Evolutionary conservation across 23 red algal species (phyloP), one percentile per base, ranked within the genome.

Genomic region (Chondrus crispus): DNA sequence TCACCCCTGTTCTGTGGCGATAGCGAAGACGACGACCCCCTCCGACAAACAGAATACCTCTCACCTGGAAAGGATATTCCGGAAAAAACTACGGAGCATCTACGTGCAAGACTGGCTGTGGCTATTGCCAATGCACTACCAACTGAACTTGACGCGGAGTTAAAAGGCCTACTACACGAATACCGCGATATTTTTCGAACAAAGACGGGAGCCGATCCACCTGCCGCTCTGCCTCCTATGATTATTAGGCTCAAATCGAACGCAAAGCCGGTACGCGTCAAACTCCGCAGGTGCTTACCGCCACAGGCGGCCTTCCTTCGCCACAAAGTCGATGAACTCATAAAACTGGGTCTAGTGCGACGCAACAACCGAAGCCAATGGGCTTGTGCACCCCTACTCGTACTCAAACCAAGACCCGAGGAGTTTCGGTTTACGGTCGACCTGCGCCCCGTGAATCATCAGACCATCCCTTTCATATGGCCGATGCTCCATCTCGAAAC

Each of bases 391-490:
- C 68, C 83, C 22, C 39, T 87, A 33, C 16, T 87, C 10, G 83
- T 70, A 2, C 44, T 63, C 2, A 69, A 87, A 37, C 33, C 40
- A 20, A n/a, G 42, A 12, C 6, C 35, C 19, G 83, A 46, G 6
- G n/a, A 52, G 6, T 76, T 46, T 20, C 44, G 6, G 5, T 4
- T 76, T 11, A 76, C 28, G 7, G 44, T 37, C n/a, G 28, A 40
- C 39, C 19, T 46, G 28, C 7, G 71, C 28, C 28, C 28, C 37
- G 44, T 76, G 9, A 83, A 83, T 83, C 45, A 1, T 20, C 78
- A 83, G 51, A 83, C 78, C 32, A 2, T 58, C 32, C 78, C 48
- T 8, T 26, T n/a, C 13, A 45, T 83, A 60, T 83, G 78, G 78
- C 78, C 78, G 32, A 83, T 83, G 78, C 78, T 0, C 24, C 26